Evolutionary conservation across 805 yeast species (phyloP), one percentile per base, ranked within the genome.

Genomic region (Ogataea henricii): DNA sequence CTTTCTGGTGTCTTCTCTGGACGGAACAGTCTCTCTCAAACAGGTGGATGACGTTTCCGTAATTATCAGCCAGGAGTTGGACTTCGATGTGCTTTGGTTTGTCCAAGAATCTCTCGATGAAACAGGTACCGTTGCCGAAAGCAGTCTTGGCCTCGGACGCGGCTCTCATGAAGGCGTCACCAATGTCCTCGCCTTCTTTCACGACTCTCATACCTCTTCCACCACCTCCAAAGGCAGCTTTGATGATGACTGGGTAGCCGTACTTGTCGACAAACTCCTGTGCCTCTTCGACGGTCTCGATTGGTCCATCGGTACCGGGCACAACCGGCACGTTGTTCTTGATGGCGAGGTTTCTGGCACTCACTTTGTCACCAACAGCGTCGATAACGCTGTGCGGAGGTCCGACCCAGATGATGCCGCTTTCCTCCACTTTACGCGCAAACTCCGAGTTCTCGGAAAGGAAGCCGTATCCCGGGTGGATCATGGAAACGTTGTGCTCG

Each of bases 121-220:
- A 92, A 72, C 96, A 92, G 43, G 99, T 94, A 60, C 99, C 99
- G 67, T 92, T 90, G 65, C 99, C 99, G 59, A 92, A 92, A n/a
- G 99, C 84, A 33, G 97, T 81, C 62, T 82, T 78, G 51, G 98
- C 98, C 76, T 92, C 99, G 38, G 96, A 87, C 25, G 86, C 82
- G 29, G 98, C 98, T 72, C 99, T 85, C 62, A 77, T 72, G 74
- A 94, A 92, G 30, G 98, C 97, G 67, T 92, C 97, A 39, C 67
- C 85, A 50, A 92, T 81, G 68, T 85, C 89, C 60, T 94, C 99
- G 61, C 97, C 97, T 70, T 92, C 97, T 64, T 95, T 79, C 38
- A 92, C 99, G 43, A 92, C 99, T 74, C 99, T 85, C 98, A 92
- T 94, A 80, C 99, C 99, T 73, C 98, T 84, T 66, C 99, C 99